Conservation (phyloP, 1,139 yeast species). For the Protomyces lactucae-debilis region DNA sequence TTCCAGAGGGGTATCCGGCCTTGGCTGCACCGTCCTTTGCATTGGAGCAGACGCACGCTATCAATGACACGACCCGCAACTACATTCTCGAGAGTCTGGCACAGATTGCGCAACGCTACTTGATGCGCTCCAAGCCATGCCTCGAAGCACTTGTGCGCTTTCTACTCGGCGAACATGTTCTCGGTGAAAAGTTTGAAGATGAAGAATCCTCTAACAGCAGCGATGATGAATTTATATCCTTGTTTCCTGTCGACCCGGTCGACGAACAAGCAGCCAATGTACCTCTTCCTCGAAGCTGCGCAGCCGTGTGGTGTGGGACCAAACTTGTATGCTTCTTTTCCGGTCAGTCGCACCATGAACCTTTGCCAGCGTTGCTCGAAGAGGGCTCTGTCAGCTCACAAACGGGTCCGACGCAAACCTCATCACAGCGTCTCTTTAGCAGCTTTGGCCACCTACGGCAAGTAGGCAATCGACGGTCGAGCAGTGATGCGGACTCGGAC, state of each 20-base stretch:
- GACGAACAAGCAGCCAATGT: constrained; percentile 33
- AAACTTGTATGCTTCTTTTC: constrained; percentile 28
- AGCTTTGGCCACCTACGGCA: constrained; percentile 1
- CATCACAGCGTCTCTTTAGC: neutral
- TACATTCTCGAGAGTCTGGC: constrained; percentile 51
- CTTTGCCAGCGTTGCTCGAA: neutral
- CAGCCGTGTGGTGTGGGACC: constrained; percentile 23
- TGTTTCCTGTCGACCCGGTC: constrained; percentile 39
- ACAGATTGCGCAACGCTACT: constrained; percentile 55
- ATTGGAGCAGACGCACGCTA: constrained; percentile 73
- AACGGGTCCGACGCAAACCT: neutral
- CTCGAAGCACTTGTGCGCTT: constrained; percentile 74
- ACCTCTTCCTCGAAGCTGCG: constrained; percentile 28
- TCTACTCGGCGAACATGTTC: constrained; percentile 75
- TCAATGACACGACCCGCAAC: constrained; percentile 47
- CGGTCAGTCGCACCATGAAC: neutral
- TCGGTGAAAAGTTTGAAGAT: constrained; percentile 36
- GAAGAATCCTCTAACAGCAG: constrained; percentile 42
- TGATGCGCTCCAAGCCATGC: constrained; percentile 60
- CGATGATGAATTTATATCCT: constrained; percentile 31
- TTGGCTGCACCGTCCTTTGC: constrained; percentile 53
- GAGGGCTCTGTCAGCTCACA: neutral
- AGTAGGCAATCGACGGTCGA: neutral
- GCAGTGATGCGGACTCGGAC: neutral
- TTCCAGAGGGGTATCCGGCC: constrained; percentile 69